Evolutionary conservation across 169 alveolate genomes (phyloP).

Genomic region (Plasmodium adleri): DNA sequence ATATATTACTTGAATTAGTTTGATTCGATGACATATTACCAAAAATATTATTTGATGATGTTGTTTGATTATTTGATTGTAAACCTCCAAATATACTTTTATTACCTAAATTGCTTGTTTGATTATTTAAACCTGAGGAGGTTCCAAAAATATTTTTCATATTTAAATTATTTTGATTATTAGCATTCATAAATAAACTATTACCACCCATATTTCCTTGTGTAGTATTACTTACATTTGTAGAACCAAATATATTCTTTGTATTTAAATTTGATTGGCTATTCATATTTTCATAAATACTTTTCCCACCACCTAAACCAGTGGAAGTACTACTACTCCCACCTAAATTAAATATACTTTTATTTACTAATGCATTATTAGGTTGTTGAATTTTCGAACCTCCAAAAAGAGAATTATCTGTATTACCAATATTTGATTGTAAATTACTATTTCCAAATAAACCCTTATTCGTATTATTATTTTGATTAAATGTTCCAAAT

Average conservation of each 20-base stretch:
- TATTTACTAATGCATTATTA: conserved; percentile 50
- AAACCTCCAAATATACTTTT: conserved; percentile 73
- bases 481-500: conserved; percentile 68
- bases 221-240: conserved; percentile 19
- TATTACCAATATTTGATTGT: conserved; percentile 29
- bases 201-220: conserved; percentile 60
- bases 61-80: conserved; percentile 44
- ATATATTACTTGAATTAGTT: conserved; percentile 22
- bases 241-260: conserved; percentile 57
- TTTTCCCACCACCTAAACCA: conserved; percentile 27
- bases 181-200: conserved; percentile 68
- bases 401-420: conserved; percentile 62
- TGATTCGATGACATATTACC: conserved; percentile 57
- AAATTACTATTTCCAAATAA: conserved; percentile 47
- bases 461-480: conserved; percentile 57
- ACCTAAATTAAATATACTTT: conserved; percentile 52
- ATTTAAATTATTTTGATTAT: conserved; percentile 52
- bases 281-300: conserved; percentile 61
- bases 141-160: conserved; percentile 67
- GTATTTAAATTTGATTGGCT: conserved; percentile 39
- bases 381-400: conserved; percentile 46
- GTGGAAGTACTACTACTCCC: conserved; percentile 13
- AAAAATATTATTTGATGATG: conserved; percentile 44
- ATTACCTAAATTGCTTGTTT: conserved; percentile 55
- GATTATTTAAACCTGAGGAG: conserved; percentile 54